A percentile compares a stretch with the other conserved stretches of the same genome.
These are phyloP conservation scores for Ramularia endophylla DNA, from an alignment of 2,329 filamentous ascomycete species.

Conservation along the genomic window DNA sequence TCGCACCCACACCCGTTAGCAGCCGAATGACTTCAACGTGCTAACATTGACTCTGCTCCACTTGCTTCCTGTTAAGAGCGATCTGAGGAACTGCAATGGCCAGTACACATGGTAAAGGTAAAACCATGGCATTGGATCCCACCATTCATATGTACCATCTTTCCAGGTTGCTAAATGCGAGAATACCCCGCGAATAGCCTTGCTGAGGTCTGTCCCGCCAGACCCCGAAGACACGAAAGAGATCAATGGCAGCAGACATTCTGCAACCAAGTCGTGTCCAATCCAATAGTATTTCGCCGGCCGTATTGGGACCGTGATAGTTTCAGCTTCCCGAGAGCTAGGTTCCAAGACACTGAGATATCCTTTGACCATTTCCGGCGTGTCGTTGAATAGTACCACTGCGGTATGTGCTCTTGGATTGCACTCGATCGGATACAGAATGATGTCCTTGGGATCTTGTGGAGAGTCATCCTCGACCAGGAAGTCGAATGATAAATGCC, in stretches of 20 bases:
- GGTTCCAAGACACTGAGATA: conserved; percentile 48
- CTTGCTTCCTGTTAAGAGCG: conserved; percentile 40
- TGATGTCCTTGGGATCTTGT: conserved; percentile 22
- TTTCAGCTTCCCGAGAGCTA: conserved; percentile 14
- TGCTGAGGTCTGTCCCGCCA: conserved; percentile 21
- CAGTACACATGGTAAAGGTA: conserved; percentile 50
- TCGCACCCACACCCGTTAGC: no score
- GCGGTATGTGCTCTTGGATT: conserved; percentile 66
- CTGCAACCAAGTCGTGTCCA: conserved; percentile 57
- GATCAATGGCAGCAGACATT: conserved; percentile 46
- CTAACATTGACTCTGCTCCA: conserved; percentile 66
- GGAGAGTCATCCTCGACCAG: conserved; percentile 46
- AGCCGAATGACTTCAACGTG: conserved; percentile 55
- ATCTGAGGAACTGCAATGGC: conserved; percentile 46
- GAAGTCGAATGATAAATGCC: conserved; percentile 69
- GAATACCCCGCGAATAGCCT: conserved; percentile 30
- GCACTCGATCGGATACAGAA: conserved; percentile 63
- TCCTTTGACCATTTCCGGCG: conserved; percentile 40
- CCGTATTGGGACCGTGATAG: conserved; percentile 16
- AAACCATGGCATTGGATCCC: conserved; percentile 48
- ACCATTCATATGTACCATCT: conserved; percentile 45
- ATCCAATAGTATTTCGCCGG: conserved; percentile 54
- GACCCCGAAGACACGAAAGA: conserved; percentile 30
- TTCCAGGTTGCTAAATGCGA: conserved; percentile 42
- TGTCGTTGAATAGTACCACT: conserved; percentile 52